These are phyloP conservation scores for Triangularia setosa DNA, from an alignment of 2,329 filamentous ascomycete species.

Conservation along the genomic window DNA sequence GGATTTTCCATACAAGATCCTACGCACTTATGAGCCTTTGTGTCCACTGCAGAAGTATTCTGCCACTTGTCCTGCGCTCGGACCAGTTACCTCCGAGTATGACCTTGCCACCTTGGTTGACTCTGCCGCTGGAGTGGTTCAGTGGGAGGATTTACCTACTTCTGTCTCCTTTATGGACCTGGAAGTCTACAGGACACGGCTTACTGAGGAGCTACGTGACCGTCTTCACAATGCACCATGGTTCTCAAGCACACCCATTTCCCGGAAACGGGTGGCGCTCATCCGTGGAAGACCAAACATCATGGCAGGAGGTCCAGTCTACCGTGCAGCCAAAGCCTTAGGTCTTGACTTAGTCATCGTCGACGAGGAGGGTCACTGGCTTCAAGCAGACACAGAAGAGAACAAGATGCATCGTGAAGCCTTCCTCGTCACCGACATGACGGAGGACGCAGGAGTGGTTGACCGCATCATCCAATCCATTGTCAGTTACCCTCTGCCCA, in stretches of 20 bases:
- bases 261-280: slow-evolving; percentile 21
- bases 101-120: slow-evolving; percentile 14
- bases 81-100: slow-evolving; percentile 8
- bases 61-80: neutral
- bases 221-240: slow-evolving; percentile 21
- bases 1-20: slow-evolving; percentile 20
- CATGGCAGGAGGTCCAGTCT: slow-evolving; percentile 22
- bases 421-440: slow-evolving; percentile 26
- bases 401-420: slow-evolving; percentile 23
- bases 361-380: slow-evolving; percentile 26
- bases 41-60: slow-evolving; percentile 13
- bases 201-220: slow-evolving; percentile 20
- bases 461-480: slow-evolving; percentile 22
- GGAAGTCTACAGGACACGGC: slow-evolving; percentile 9
- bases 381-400: slow-evolving; percentile 21
- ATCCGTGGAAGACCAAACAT: slow-evolving; percentile 24
- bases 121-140: slow-evolving; percentile 21
- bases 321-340: slow-evolving; percentile 20
- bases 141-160: slow-evolving; percentile 20
- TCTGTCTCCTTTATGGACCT: slow-evolving; percentile 18
- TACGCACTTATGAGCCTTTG: slow-evolving; percentile 14
- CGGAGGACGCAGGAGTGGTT: slow-evolving; percentile 20
- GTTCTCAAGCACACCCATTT: slow-evolving; percentile 14
- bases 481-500: slow-evolving; percentile 19
- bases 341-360: slow-evolving; percentile 25